Evolutionary conservation across 495 filamentous ascomycete genomes (phyloP).

Genomic region (Tetracladium marchalianum): DNA sequence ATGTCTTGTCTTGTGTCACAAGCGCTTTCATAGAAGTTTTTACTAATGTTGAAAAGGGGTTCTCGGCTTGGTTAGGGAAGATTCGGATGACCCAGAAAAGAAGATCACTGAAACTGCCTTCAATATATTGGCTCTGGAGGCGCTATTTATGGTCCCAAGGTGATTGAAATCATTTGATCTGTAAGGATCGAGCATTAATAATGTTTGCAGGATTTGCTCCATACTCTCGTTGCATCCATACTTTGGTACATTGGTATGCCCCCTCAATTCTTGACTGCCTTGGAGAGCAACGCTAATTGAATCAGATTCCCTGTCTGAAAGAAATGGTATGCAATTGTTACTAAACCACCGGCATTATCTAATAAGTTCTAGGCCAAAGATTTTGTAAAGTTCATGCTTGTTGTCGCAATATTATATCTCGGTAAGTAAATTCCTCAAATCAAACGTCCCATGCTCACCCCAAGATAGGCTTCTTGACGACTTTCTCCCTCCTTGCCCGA

Average conservation of each 20-base stretch:
- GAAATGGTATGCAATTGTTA: slow-evolving; percentile 14
- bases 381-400: slow-evolving; percentile 79
- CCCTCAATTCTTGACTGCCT: neutral
- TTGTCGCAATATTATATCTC: slow-evolving; percentile 77
- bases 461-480: slow-evolving; percentile 68
- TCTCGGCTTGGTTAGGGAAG: slow-evolving; percentile 57
- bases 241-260: slow-evolving; percentile 54
- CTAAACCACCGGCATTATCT: neutral
- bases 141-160: slow-evolving; percentile 81
- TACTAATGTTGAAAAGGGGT: slow-evolving; percentile 39
- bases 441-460: slow-evolving; percentile 11
- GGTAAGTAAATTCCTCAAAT: slow-evolving; percentile 11
- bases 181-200: slow-evolving; percentile 24
- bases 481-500: slow-evolving; percentile 79
- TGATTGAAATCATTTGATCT: slow-evolving; percentile 20
- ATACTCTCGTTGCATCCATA: slow-evolving; percentile 83
- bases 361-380: slow-evolving; percentile 67
- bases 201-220: slow-evolving; percentile 51
- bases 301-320: slow-evolving; percentile 21
- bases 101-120: slow-evolving; percentile 68
- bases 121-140: slow-evolving; percentile 81
- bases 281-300: neutral
- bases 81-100: slow-evolving; percentile 18
- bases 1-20: slow-evolving; percentile 2
- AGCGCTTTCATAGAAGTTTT: slow-evolving; percentile 1